Percentiles rank a stretch among this genome's conserved stretches.
phyloP scores from a whole-genome alignment of 1,284 basidiomycete species.

The Ustilago shanxiensis region DNA sequence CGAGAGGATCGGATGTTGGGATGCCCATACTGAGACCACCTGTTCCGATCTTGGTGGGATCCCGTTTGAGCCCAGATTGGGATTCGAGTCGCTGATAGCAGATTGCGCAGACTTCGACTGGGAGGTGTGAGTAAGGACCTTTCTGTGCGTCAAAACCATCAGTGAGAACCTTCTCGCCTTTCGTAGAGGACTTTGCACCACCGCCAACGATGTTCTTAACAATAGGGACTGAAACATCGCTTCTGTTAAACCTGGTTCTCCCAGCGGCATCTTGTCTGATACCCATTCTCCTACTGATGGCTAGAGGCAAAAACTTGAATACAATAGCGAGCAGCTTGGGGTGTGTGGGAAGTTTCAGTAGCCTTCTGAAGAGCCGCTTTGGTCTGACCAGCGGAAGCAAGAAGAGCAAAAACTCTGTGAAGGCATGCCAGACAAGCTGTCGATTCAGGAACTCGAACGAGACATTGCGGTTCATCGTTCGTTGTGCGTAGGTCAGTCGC shows the following conservation, averaged over 20 bases:
- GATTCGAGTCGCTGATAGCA: conserved; percentile 63
- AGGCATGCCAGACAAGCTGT: conserved; percentile 98
- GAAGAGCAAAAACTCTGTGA: conserved; percentile 97
- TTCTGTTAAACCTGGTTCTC: conserved; percentile 23
- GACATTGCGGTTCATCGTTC: conserved; percentile 83
- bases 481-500: conserved; percentile 80
- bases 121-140: conserved; percentile 61
- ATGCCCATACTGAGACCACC: conserved; percentile 56
- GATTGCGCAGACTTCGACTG: conserved; percentile 60
- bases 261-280: conserved; percentile 42
- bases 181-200: conserved; percentile 1
- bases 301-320: conserved; percentile 58
- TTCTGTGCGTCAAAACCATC: background rate
- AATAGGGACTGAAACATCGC: conserved; percentile 32
- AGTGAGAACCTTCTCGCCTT: background rate
- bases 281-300: conserved; percentile 49
- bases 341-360: conserved; percentile 71
- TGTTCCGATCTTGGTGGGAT: conserved; percentile 42
- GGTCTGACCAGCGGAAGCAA: conserved; percentile 85
- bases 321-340: conserved; percentile 64
- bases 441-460: conserved; percentile 99
- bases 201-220: conserved; percentile 25
- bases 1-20: conserved; percentile 60
- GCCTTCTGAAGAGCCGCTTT: conserved; percentile 75
- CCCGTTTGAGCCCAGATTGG: conserved; percentile 45